These are phyloP conservation scores for Boeremia lycopersici DNA, from an alignment of 2,329 filamentous ascomycete species.

Conservation along the genomic window DNA sequence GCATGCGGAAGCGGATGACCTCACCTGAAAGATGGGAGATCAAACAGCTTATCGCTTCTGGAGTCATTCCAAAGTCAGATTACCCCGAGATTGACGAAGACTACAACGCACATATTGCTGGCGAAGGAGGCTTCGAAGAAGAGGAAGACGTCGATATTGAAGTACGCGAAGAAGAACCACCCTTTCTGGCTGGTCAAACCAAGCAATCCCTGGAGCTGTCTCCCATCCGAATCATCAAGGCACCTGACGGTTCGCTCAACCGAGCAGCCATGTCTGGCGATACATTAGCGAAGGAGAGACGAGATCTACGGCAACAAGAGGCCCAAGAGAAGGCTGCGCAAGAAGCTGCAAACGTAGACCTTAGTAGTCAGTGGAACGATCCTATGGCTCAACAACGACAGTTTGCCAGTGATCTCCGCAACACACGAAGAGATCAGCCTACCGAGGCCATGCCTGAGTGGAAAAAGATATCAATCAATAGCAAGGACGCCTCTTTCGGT, in stretches of 20 bases:
- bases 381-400: constrained; percentile 90
- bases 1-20: constrained; percentile 88
- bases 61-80: constrained; percentile 88
- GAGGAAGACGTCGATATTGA: constrained; percentile 98
- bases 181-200: constrained; percentile 93
- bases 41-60: constrained; percentile 91
- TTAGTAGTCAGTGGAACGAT: constrained; percentile 93
- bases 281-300: constrained; percentile 83
- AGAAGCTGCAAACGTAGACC: constrained; percentile 76
- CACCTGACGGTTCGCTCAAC: constrained; percentile 97
- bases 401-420: constrained; percentile 86
- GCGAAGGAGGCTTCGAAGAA: constrained; percentile 85
- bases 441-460: constrained; percentile 83
- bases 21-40: constrained; percentile 98
- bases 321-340: constrained; percentile 78
- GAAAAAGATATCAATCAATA: constrained; percentile 82
- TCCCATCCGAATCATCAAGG: constrained; percentile 95
- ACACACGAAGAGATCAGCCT: constrained; percentile 63
- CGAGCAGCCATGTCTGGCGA: constrained; percentile 94
- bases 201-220: constrained; percentile 95
- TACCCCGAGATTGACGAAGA: constrained; percentile 96
- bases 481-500: constrained; percentile 79
- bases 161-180: constrained; percentile 92
- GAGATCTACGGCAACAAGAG: constrained; percentile 88
- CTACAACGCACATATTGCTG: constrained; percentile 84